Evolutionary conservation across 352 stramenopile genomes (phyloP).

Genomic region (Blastocystis sp.): DNA sequence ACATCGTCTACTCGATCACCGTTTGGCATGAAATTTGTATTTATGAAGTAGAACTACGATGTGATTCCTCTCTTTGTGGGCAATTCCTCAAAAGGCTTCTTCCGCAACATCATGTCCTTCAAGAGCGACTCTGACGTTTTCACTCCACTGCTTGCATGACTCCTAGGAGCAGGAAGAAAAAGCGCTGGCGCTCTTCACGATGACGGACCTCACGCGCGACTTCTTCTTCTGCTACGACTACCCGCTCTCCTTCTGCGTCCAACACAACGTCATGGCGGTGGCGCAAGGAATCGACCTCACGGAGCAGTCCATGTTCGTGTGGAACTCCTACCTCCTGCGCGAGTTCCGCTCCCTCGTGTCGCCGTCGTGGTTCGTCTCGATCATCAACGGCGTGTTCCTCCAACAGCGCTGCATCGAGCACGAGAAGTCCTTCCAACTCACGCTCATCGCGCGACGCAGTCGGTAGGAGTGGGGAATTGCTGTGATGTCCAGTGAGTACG

Average conservation of each 20-base stretch:
- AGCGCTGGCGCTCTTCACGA: constrained; percentile 95
- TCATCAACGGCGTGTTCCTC: constrained; percentile 92
- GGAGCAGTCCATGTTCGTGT: constrained; percentile 90
- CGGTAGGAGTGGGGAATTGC: background rate
- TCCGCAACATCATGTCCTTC: constrained; percentile 79
- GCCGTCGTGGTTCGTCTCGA: constrained; percentile 88
- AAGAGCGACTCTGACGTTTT: constrained; percentile 79
- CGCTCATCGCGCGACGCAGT: constrained; percentile 89
- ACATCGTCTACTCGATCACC: constrained; percentile 95
- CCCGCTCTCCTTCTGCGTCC: constrained; percentile 14
- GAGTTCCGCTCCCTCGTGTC: constrained; percentile 87
- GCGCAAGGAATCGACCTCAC: constrained; percentile 75
- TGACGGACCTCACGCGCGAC: constrained; percentile 97
- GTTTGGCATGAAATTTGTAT: background rate
- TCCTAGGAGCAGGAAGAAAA: constrained; percentile 78
- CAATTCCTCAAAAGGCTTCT: constrained; percentile 77
- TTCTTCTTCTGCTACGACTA: constrained; percentile 97
- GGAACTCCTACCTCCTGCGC: constrained; percentile 93
- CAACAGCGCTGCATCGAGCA: constrained; percentile 94
- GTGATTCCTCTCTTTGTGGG: constrained; percentile 75
- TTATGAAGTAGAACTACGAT: constrained; percentile 61
- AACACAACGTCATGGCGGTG: constrained; percentile 23
- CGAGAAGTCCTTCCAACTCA: constrained; percentile 90
- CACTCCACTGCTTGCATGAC: constrained; percentile 75
- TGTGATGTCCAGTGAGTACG: constrained; percentile 91